Evolutionary conservation across 1,284 basidiomycete species (phyloP), one percentile per base, ranked within the genome.

Genomic region (Heterobasidion irregulare): DNA sequence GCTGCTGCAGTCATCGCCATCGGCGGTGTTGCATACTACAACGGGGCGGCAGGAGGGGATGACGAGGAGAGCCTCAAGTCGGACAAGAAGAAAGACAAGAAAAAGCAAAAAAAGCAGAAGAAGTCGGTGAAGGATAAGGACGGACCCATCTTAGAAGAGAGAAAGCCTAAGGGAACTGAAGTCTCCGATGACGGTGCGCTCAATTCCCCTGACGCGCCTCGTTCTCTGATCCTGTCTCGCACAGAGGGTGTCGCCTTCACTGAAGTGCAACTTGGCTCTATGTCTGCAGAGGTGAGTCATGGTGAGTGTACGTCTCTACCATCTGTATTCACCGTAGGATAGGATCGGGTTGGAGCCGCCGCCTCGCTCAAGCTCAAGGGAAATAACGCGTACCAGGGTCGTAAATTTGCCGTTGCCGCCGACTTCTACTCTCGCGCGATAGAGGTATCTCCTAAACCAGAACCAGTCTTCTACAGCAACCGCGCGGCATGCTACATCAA

Each of bases 401-500:
- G 87, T 64, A 82, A 89, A 61, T 98, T 89, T 66, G 70, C 78
- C 33, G 77, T 79, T 51, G 97, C 97, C 8, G 86, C 88, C 52
- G 80, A 85, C 46, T 81, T 87, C 64, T 99, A 99, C 79, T 91
- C 93, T 33, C 89, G 89, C 67, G 96, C 97, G 32, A 97, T 98
- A 62, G 82, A 86, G 56, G 78, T 92, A 10, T 80, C 92, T 2
- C 87, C 89, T 41, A 86, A 85, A 67, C 85, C 91, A 33, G 92
- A 97, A 67, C 88, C 96, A 35, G 94, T 98, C 51, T 99, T 92
- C 75, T 98, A 87, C 80, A 93, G 91, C 69, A 99, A 99, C 74
- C 88, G 97, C 57, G 96, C 96, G 47, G 97, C 97, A 58, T 98
- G 95, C 70, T 98, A 95, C 72, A 84, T 95, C 70, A 95, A 98